Base-by-base conservation (phyloP, 2,329 filamentous ascomycete genomes). In the Fusarium fujikuroi region DNA sequence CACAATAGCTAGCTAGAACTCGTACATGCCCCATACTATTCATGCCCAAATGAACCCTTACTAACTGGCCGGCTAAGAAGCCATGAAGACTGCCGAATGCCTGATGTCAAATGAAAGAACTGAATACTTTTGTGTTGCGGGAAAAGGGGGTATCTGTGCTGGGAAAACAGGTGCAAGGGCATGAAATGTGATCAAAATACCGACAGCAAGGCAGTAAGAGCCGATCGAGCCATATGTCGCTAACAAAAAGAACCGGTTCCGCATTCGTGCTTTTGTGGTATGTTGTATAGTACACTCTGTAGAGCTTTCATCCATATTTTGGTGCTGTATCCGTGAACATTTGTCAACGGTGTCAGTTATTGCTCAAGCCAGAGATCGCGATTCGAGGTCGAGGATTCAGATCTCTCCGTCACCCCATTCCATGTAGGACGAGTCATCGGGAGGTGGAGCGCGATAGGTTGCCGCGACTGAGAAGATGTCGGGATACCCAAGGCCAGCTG, bases 381-480 rank as follows among this genome's bases (percentile, higher is more conserved):
- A 36, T 42, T 56, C 36, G 23, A 40, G 32, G 39, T 42, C 23
- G 5, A 14, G 14, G 32, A n/a, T 16, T 58, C 44, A 85, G 62
- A 81, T 79, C 73, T 85, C 83, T 46, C 82, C 83, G 19, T 84
- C 82, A 8, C 75, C 73, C 25, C 61, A 67, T n/a, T 73, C 63
- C 56, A 74, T 68, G 49, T 58, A 73, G 44, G 59, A 54, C 12
- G 60, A 44, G 15, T 74, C 66, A 23, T 74, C 67, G 6, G 37
- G 36, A n/a, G 40, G 42, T 5, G 56, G 34, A 16, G 19, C 58
- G 15, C 53, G 52, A 12, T 42, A 52, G 42, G 47, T n/a, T 32
- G 23, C 28, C 19, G 25, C 18, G 23, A 23, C 21, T 19, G n/a
- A 10, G 19, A 66, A 61, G 40, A 54, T 34, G 28, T 50, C 52